Base-by-base conservation (phyloP, 1,139 yeast genomes). In the Candida sp. region DNA sequence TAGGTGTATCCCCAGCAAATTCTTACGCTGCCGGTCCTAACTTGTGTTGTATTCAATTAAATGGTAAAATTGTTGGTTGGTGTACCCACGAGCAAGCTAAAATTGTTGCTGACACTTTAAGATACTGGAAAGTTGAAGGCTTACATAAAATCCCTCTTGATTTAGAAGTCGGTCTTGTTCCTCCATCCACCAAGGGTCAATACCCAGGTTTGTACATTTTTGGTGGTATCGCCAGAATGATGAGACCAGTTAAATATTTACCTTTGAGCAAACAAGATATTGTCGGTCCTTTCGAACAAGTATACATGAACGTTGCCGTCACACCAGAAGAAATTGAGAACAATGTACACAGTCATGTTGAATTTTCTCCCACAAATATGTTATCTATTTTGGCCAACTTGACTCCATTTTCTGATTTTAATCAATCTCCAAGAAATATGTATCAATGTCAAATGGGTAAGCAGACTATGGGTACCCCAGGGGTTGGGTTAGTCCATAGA, bases 381-480 rank as follows among this genome's bases (percentile, higher is more conserved):
- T 75, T 93, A 55, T 89, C 97, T 19, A 93, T 93, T 55, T 75
- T 93, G 66, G 98, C 98, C 50, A 93, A 93, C 67, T 76, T 93
- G 73, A 93, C 99, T 1, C 99, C 99, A 53, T 93, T 89, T 64
- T 91, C 98, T 1, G 99, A 93, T 68, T 95, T 93, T 73, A 93
- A 93, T 68, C 99, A 93, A 74, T 90, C 98, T 32, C 99, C 99
- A 58, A 87, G 99, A 82, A 93, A 93, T 66, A 93, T 95, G 99
- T 93, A 93, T 66, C 99, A 93, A 73, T 93, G 99, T 74, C 99
- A 95, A 78, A 93, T 93, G 99, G 99, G 98, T 81, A 93, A 93
- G 72, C 99, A 93, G 75, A 93, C 99, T 22, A 93, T 93, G 99
- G 99, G 99, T 70, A 93, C 99, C 4, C 99, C 99, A 6, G 98